phyloP scores from a whole-genome alignment of 805 yeast species.

The Sugiyamaella lignohabitans region DNA sequence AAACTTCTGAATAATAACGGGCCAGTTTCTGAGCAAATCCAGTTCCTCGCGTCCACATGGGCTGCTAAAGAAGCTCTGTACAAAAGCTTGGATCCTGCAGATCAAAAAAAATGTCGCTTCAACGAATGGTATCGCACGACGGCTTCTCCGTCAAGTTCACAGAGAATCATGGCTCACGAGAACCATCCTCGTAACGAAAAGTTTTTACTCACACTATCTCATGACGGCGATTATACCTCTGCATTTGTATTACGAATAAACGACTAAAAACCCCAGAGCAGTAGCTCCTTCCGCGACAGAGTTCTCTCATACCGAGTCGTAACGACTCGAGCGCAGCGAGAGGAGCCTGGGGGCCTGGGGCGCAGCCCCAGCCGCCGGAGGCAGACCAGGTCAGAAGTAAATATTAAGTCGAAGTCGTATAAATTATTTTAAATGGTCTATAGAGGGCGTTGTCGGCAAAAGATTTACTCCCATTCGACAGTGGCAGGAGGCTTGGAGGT shows the following conservation, averaged over 20 bases:
- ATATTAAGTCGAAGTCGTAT: too few relatives aligned
- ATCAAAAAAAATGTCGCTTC: conserved; percentile 51
- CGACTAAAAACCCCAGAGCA: background rate
- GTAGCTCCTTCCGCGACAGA: too few relatives aligned
- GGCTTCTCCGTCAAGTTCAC: background rate
- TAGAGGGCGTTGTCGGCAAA: too few relatives aligned
- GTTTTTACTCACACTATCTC: conserved; percentile 53
- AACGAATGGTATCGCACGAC: conserved; percentile 49
- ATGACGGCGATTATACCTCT: conserved; percentile 54
- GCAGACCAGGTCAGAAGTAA: too few relatives aligned
- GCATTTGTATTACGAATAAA: conserved; percentile 48
- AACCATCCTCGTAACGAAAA: conserved; percentile 32
- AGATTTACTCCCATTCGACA: conserved; percentile 90
- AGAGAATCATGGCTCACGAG: background rate
- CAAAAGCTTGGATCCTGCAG: conserved; percentile 46
- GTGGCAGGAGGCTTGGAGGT: conserved; percentile 99
- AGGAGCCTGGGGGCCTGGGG: background rate
- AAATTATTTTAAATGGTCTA: too few relatives aligned
- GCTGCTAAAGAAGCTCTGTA: conserved; percentile 69
- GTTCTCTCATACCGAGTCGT: too few relatives aligned
- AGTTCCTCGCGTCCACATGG: conserved; percentile 55
- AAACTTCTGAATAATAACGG: conserved; percentile 1
- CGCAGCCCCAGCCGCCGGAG: background rate
- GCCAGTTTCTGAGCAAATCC: conserved; percentile 7
- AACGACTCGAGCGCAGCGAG: too few relatives aligned